Conservation (phyloP, 1,139 yeast genomes). For the Nakaseomyces bracarensis region DNA sequence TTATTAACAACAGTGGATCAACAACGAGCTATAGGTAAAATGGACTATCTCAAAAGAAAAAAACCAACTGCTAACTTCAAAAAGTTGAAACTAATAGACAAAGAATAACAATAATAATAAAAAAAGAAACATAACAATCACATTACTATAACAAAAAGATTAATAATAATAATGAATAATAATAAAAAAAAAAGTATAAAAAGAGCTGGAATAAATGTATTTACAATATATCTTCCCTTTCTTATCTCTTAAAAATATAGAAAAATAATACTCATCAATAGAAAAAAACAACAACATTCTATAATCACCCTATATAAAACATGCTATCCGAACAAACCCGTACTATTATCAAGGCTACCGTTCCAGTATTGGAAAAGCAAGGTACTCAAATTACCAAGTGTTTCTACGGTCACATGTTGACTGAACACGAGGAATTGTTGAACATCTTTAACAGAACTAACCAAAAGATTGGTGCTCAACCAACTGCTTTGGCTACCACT, state of each 20-base stretch:
- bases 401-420: slow-evolving; percentile 51
- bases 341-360: slow-evolving; percentile 43
- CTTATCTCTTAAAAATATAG: neutral
- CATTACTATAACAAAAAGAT: too few relatives aligned
- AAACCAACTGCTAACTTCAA: too few relatives aligned
- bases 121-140: too few relatives aligned
- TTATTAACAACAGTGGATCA: too few relatives aligned
- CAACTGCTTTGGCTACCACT: slow-evolving; percentile 56
- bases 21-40: too few relatives aligned
- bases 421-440: slow-evolving; percentile 45
- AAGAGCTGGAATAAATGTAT: neutral
- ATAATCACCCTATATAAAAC: neutral
- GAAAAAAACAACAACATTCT: slow-evolving; percentile 6
- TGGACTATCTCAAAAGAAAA: too few relatives aligned
- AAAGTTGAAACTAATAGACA: too few relatives aligned
- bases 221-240: neutral
- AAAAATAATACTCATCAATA: neutral
- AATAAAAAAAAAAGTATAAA: slow-evolving; percentile 1
- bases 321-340: slow-evolving; percentile 29
- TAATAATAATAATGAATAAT: too few relatives aligned
- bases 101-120: too few relatives aligned
- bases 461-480: slow-evolving; percentile 51
- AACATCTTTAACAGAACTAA: slow-evolving; percentile 54
- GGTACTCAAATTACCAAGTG: slow-evolving; percentile 49
- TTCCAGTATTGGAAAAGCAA: slow-evolving; percentile 49